Evolutionary conservation across 768 basidiomycete species (phyloP).

Genomic region (Amanita muscaria): DNA sequence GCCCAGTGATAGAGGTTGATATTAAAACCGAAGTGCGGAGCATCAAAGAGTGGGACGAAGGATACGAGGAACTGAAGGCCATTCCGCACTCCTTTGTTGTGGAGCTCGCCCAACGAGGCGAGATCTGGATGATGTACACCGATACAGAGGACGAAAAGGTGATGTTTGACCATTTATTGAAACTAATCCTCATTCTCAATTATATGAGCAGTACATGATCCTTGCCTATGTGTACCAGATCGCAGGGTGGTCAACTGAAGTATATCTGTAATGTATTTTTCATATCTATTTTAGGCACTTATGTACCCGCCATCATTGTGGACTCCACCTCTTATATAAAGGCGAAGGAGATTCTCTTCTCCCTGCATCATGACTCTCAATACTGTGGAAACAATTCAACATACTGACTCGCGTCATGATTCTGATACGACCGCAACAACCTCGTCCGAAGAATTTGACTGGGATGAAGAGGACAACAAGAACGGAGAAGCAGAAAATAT

Average conservation of each 20-base stretch:
- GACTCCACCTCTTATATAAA: too few species aligned
- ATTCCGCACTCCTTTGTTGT: slow-evolving; percentile 61
- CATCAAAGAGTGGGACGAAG: slow-evolving; percentile 56
- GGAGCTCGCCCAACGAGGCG: slow-evolving; percentile 42
- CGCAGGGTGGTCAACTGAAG: slow-evolving; percentile 29
- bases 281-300: too few species aligned
- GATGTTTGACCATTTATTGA: slow-evolving; percentile 2
- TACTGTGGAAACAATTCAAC: not conserved
- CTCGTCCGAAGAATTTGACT: slow-evolving; percentile 64
- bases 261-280: slow-evolving; percentile 1
- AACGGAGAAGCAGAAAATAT: slow-evolving; percentile 18
- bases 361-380: too few species aligned
- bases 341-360: too few species aligned
- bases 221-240: slow-evolving; percentile 38
- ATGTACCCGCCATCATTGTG: too few species aligned
- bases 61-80: slow-evolving; percentile 57
- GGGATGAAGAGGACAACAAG: slow-evolving; percentile 42
- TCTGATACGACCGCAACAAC: slow-evolving; percentile 46
- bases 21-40: slow-evolving; percentile 37
- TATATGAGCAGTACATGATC: slow-evolving; percentile 32
- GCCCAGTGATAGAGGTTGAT: slow-evolving; percentile 33
- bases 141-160: slow-evolving; percentile 62
- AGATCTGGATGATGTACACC: slow-evolving; percentile 49
- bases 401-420: slow-evolving; percentile 13
- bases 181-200: slow-evolving; percentile 7